phyloP scores from a whole-genome alignment of 2,329 filamentous ascomycete genomes.

The Scedosporium apiospermum region DNA sequence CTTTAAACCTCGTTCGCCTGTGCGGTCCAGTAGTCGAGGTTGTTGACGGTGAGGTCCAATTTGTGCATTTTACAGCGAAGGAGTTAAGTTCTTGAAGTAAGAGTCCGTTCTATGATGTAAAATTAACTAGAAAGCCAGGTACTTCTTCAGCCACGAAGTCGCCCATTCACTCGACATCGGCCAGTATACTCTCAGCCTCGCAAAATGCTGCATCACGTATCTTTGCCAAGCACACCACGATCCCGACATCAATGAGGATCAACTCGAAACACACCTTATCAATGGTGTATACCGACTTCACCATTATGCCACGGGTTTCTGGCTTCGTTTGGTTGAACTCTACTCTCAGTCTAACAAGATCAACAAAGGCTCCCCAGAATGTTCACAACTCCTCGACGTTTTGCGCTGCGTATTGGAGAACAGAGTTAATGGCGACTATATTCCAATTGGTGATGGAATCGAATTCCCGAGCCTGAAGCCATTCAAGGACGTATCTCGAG shows the following conservation, averaged over 20 bases:
- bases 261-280: background rate
- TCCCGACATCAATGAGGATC: background rate
- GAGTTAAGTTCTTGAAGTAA: constrained; percentile 10
- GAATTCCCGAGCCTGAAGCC: no score
- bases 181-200: constrained; percentile 2
- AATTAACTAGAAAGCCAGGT: constrained; percentile 5
- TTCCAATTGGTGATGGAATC: no score
- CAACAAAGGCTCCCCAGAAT: background rate
- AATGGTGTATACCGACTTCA: constrained; percentile 1
- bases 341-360: background rate
- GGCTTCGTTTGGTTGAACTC: background rate
- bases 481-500: no score
- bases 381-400: background rate
- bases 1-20: constrained; percentile 12
- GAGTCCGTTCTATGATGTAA: background rate
- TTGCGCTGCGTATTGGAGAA: background rate
- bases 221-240: constrained; percentile 1
- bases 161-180: constrained; percentile 2
- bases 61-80: constrained; percentile 24
- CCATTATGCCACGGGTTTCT: background rate
- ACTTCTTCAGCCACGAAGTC: constrained; percentile 6
- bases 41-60: constrained; percentile 17
- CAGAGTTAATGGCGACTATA: background rate
- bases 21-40: constrained; percentile 22
- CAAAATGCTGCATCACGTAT: constrained; percentile 8